Conservation (phyloP, 1,284 basidiomycete genomes). For the Neotropicomus parvogracilis region DNA sequence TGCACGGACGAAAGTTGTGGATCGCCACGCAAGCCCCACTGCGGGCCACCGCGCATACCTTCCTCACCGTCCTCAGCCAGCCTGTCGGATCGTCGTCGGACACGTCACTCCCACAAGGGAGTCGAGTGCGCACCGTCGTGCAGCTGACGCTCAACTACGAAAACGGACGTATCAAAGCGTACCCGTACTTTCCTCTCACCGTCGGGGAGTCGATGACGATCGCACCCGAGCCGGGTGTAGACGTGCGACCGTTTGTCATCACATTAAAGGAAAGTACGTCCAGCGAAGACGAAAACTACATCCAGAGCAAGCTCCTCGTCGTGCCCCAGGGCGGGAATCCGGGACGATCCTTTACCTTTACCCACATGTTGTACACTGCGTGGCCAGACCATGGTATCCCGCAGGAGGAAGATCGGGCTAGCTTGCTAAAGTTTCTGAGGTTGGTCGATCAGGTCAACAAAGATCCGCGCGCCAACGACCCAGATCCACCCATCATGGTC, state of each 20-base stretch:
- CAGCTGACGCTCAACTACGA: constrained; percentile 74
- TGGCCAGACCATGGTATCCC: constrained; percentile 88
- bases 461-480: constrained; percentile 36
- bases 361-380: constrained; percentile 67
- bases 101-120: constrained; percentile 23
- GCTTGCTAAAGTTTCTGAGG: constrained; percentile 57
- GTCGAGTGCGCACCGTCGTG: constrained; percentile 66
- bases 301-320: constrained; percentile 52
- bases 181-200: constrained; percentile 65
- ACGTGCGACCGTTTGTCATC: constrained; percentile 47
- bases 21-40: constrained; percentile 82
- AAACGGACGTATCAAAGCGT: constrained; percentile 63
- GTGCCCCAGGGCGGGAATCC: constrained; percentile 24
- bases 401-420: constrained; percentile 48
- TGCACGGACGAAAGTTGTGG: constrained; percentile 71
- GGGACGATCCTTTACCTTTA: constrained; percentile 48
- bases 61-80: constrained; percentile 64
- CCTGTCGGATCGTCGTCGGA: constrained; percentile 40
- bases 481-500: constrained; percentile 74
- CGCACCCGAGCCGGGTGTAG: constrained; percentile 41
- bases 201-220: constrained; percentile 55
- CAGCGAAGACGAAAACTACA: constrained; percentile 54
- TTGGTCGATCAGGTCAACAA: constrained; percentile 62
- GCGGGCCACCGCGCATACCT: constrained; percentile 63
- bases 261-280: constrained; percentile 45